Evolutionary conservation across 1,139 yeast genomes (phyloP), one percentile per base, ranked within the genome.

Genomic region (Protomyces pachydermus): DNA sequence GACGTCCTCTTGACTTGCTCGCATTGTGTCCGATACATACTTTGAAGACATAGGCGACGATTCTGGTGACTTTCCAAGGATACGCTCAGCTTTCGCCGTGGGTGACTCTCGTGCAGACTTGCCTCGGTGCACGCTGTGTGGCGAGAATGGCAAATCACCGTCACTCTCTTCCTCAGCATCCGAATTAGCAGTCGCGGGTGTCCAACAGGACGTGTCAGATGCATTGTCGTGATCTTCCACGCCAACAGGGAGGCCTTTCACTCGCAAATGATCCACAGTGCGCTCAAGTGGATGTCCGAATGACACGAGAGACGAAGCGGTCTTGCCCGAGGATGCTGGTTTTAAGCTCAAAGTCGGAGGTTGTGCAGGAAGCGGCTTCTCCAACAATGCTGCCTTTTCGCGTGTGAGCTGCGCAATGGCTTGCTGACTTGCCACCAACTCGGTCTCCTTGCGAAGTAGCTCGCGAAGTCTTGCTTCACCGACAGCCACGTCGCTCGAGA

Each of bases 61-160:
- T 5, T 38, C 38, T 5, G 54, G 55, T 10, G 50, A 23, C 16
- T 57, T 57, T 34, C 61, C 61, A 25, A 58, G 56, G 4, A 58
- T 42, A 9, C 45, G 28, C 32, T 58, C 62, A 20, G 62, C 62
- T 52, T 58, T 58, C 9, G 62, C 56, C 3, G 56, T 58, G 8
- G 62, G 62, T 12, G 54, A 46, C 14, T 38, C 16, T 14, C 23
- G n/a, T n/a, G 35, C 14, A 18, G 23, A n/a, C 23, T 42, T 42
- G 48, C 48, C 23, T 37, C 42, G 42, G 14, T 14, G 42, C 42
- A n/a, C 16, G 12, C 14, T 42, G 23, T 12, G 18, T 9, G 20
- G 48, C 48, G 48, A 42, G 12, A 42, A 18, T 12, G 25, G 23
- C 6, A 42, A 2, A n/a, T 42, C 48, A 12, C 10, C 2, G 14